These are phyloP conservation scores for Abrus pulchellus DNA, from an alignment of 306 rosid species.

Conservation along the genomic window DNA sequence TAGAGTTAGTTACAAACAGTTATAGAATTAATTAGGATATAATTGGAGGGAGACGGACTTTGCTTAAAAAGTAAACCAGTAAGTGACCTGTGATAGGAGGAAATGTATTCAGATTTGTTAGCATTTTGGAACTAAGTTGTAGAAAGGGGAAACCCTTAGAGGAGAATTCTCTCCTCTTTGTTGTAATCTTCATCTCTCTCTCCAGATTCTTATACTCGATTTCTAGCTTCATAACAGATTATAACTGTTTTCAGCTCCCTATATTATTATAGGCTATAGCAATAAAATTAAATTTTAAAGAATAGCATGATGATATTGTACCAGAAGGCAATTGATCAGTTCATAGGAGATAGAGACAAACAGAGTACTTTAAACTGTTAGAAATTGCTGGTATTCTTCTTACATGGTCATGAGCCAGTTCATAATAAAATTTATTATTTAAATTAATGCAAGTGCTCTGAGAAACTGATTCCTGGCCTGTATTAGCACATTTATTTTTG, in stretches of 20 bases:
- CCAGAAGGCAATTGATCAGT: slow-evolving; percentile 3
- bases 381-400: background rate
- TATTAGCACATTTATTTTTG: background rate
- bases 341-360: slow-evolving; percentile 4
- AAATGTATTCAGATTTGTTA: background rate
- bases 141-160: background rate
- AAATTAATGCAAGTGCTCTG: slow-evolving; percentile 5
- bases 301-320: background rate
- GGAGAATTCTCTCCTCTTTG: background rate
- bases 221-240: background rate
- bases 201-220: background rate
- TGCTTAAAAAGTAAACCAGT: background rate
- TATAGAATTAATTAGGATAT: background rate
- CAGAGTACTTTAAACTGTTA: background rate
- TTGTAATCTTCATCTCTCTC: background rate
- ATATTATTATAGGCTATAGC: background rate
- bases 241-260: background rate
- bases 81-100: background rate
- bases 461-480: background rate
- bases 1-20: background rate
- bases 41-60: background rate
- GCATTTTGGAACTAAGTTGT: background rate
- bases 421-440: background rate
- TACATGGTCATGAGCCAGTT: background rate
- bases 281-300: background rate